Evolutionary conservation across 202 grass and related monocot species (phyloP).

Genomic region (Panicum virgatum): DNA sequence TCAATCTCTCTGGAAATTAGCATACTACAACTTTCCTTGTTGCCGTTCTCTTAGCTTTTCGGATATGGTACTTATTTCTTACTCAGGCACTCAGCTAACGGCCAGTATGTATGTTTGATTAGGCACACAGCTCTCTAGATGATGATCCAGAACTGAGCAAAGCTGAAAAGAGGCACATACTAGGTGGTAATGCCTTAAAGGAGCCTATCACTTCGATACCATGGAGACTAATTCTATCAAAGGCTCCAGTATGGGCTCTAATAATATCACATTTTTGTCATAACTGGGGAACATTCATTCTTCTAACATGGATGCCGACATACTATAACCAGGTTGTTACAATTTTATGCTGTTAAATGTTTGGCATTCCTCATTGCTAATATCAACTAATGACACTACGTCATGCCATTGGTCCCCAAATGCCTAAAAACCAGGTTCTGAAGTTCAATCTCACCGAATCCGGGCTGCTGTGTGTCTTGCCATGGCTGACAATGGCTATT

Average conservation of each 20-base stretch:
- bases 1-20: constrained; percentile 15
- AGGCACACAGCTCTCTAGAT: constrained; percentile 81
- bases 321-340: constrained; percentile 92
- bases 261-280: constrained; percentile 98
- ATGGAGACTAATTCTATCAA: constrained; percentile 92
- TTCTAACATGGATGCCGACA: constrained; percentile 99
- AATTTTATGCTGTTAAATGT: constrained; percentile 22
- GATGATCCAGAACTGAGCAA: constrained; percentile 69
- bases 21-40: not conserved
- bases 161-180: constrained; percentile 73
- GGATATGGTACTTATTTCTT: not conserved
- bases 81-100: constrained; percentile 20
- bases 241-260: constrained; percentile 90
- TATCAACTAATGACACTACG: constrained; percentile 25
- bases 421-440: constrained; percentile 64
- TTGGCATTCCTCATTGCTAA: not conserved
- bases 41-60: not conserved
- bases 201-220: constrained; percentile 90
- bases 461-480: constrained; percentile 83
- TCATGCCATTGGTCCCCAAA: constrained; percentile 1
- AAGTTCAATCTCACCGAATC: constrained; percentile 97
- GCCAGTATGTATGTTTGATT: constrained; percentile 32
- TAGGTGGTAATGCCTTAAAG: constrained; percentile 65
- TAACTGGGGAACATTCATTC: constrained; percentile 98
- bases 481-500: constrained; percentile 95